Base-by-base conservation (phyloP, 768 basidiomycete genomes). In the Suillus luteus region DNA sequence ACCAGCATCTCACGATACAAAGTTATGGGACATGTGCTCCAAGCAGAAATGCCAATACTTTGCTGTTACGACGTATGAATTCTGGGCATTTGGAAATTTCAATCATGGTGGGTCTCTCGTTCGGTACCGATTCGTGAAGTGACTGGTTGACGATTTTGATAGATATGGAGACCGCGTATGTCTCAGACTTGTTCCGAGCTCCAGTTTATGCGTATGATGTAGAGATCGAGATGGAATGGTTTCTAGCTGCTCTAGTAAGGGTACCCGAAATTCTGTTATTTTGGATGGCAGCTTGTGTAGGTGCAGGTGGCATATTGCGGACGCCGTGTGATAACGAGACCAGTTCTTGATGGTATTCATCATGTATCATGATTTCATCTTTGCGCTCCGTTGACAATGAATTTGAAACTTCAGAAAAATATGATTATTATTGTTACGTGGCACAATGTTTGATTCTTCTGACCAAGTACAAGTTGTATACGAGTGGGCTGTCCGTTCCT, bases 241-340 rank as follows among this genome's bases (percentile, higher is more conserved):
- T 61, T 27, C n/a, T n/a, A n/a, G n/a, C n/a, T n/a, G n/a, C n/a
- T n/a, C n/a, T n/a, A n/a, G n/a, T n/a, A n/a, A n/a, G n/a, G n/a
- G n/a, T n/a, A 22, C 12, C 55, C 17, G 38, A 62, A 19, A 62
- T 41, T 10, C 5, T 62, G 58, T 40, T 55, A 35, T 62, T 62
- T 43, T 62, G 62, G 62, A 62, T 60, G 62, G 62, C 55, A 10
- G 52, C 62, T 58, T 62, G 37, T 14, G 37, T 60, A 24, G 58
- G 62, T 38, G 37, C 33, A 6, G 61, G 35, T 1, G 33, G n/a
- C 44, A 54, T 24, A 2, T 4, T 35, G 24, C 57, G 60, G 60
- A 57, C 37, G 5, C 55, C 37, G 37, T 57, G 37, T 38, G 14
- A 37, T 14, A 12, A 24, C 14, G 5, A 15, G 12, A 22, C 9